Percentiles rank a stretch among this genome's conserved stretches.
Evolutionary conservation across 1,284 basidiomycete genomes (phyloP).

Genomic region (Ceratobasidium theobromae): DNA sequence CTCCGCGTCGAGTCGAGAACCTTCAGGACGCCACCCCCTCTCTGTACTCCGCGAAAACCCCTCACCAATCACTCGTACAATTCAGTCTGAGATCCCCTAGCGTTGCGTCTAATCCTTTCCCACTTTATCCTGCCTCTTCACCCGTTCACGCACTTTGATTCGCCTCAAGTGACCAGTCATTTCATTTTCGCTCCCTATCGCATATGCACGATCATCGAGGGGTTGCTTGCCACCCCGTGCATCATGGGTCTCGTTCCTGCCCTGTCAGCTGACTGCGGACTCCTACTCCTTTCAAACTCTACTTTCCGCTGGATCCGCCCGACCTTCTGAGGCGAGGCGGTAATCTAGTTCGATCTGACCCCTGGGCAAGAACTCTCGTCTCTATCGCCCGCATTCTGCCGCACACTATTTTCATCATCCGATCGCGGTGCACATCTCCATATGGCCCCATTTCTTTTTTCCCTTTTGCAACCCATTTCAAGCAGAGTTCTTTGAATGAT

Average conservation of each 20-base stretch:
- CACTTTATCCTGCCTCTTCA: not conserved
- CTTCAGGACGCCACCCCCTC: constrained; percentile 12
- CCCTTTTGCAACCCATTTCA: not conserved
- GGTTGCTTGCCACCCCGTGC: no score
- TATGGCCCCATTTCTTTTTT: not conserved
- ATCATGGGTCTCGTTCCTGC: no score
- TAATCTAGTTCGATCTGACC: no score
- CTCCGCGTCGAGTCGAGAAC: not conserved
- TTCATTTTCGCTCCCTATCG: no score
- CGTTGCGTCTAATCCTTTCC: not conserved
- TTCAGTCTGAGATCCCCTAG: no score
- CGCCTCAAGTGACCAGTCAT: not conserved
- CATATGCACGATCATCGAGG: no score
- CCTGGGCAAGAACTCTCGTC: no score
- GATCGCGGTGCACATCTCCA: not conserved
- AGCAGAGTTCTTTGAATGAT: not conserved
- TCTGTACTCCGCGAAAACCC: not conserved
- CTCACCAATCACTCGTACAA: not conserved
- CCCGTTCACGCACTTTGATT: not conserved
- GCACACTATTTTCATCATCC: not conserved
- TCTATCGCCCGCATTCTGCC: no score
- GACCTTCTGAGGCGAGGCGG: not conserved
- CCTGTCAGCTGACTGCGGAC: no score
- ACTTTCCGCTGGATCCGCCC: not conserved
- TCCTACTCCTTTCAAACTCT: not conserved